Base-by-base conservation (phyloP, 83 land plant genomes). In the Picea abies region DNA sequence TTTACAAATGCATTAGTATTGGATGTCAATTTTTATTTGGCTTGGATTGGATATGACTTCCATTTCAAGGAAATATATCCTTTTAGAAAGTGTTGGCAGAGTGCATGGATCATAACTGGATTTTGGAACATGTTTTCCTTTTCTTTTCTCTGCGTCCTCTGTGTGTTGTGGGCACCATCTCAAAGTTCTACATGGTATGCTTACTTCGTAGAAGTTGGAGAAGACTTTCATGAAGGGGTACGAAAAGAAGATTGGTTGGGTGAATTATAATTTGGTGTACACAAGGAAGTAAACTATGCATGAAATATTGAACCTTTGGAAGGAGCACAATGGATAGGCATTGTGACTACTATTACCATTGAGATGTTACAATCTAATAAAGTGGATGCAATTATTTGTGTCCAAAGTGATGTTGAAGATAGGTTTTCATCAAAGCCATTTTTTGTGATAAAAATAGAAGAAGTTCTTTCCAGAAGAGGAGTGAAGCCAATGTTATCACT, bases 241-340 rank as follows among this genome's bases (percentile, higher is more conserved):
- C 86, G 98, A 79, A 88, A 87, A 81, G 29, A 19, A 19, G 86
- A 89, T 62, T 88, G 92, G 23, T 81, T 92, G 79, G 97, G 96
- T 76, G 99, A 97, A 61, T 82, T 89, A 35, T 89, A 96, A 75
- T 87, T 97, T 82, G 99, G 99, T 56, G 99, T 97, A 41, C 84
- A 97, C 73, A 91, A 95, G 26, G 82, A 92, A 68, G 81, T 95
- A 82, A 75, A 95, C 37, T 97, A 97, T 91, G 99, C 99, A 69
- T 90, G 93, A 61, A 97, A 91, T 75, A 86, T 68, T 20, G 83
- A 90, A 39, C 98, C 99, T 60, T 85, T 97, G 14, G 89, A 95
- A 91, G 99, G 99, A 62, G 99, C 98, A 44, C 99, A 97, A 76
- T 97, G 99, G 99, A 97, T 98, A 35, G 99, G 99, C 32, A 94